These are phyloP conservation scores for Tuctoria greenei DNA, from an alignment of 176 grass and related monocot species.

Conservation along the genomic window DNA sequence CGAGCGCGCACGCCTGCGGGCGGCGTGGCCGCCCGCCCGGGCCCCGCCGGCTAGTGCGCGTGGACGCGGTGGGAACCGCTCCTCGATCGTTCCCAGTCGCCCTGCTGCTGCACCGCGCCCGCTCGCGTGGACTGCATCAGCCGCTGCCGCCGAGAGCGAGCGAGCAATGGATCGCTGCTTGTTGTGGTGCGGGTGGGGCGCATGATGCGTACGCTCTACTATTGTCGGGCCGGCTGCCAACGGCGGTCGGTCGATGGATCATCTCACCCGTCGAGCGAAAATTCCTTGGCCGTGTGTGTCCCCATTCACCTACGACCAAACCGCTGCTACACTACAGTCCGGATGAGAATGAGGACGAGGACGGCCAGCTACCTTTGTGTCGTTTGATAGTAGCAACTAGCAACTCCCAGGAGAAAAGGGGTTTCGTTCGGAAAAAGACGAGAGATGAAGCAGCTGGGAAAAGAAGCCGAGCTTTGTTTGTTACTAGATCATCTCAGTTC, in stretches of 20 bases:
- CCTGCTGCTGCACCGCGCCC: background rate
- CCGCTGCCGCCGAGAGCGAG: constrained; percentile 9
- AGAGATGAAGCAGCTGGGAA: background rate
- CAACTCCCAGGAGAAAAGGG: background rate
- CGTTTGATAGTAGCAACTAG: too few species aligned
- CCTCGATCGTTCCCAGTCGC: background rate
- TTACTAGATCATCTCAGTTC: background rate
- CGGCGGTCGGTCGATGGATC: background rate
- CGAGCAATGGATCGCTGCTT: background rate
- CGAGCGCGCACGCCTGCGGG: constrained; percentile 47
- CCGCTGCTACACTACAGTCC: too few species aligned
- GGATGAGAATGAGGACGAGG: too few species aligned
- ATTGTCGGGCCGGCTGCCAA: constrained; percentile 25
- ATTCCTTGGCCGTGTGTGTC: constrained; percentile 43
- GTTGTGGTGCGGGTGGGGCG: constrained; percentile 13
- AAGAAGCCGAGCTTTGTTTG: constrained; percentile 5
- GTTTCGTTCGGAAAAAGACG: background rate
- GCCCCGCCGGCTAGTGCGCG: constrained; percentile 17
- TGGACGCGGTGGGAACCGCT: constrained; percentile 15
- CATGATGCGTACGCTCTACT: constrained; percentile 35
- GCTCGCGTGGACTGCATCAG: too few species aligned
- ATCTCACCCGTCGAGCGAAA: background rate
- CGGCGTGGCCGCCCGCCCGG: constrained; percentile 35
- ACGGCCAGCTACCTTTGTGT: too few species aligned
- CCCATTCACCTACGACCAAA: constrained; percentile 31